phyloP scores from a whole-genome alignment of 2,329 filamentous ascomycete species.

The Penicillium concentricum region DNA sequence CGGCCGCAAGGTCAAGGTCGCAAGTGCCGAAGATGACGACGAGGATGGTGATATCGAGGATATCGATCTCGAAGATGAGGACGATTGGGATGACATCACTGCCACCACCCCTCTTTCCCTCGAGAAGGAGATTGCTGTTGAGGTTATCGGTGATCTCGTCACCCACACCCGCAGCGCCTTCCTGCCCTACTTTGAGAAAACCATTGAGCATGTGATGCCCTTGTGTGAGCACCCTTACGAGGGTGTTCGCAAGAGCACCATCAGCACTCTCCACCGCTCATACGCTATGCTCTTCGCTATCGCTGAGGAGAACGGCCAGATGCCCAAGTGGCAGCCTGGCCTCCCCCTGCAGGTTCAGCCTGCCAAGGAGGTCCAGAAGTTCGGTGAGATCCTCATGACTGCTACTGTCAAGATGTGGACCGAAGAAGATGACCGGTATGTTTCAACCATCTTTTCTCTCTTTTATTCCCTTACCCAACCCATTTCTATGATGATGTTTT shows the following conservation, averaged over 20 bases:
- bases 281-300: constrained; percentile 89
- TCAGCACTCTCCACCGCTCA: constrained; percentile 88
- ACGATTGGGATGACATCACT: constrained; percentile 79
- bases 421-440: constrained; percentile 91
- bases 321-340: constrained; percentile 83
- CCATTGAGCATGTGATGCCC: constrained; percentile 75
- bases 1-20: constrained; percentile 83
- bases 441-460: constrained; percentile 37
- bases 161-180: constrained; percentile 78
- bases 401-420: constrained; percentile 83
- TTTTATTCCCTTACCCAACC: constrained; percentile 7
- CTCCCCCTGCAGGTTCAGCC: constrained; percentile 78
- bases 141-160: constrained; percentile 91
- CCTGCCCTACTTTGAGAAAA: constrained; percentile 84
- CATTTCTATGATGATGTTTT: constrained; percentile 72
- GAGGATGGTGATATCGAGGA: constrained; percentile 58
- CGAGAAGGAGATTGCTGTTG: constrained; percentile 96
- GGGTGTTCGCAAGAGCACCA: constrained; percentile 86
- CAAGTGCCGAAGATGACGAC: constrained; percentile 60
- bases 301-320: constrained; percentile 74
- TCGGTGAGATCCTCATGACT: constrained; percentile 80
- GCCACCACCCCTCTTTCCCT: constrained; percentile 86
- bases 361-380: constrained; percentile 75
- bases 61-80: constrained; percentile 73
- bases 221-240: constrained; percentile 89